phyloP scores from a whole-genome alignment of 768 basidiomycete genomes.

The Amylocystis lapponica region DNA sequence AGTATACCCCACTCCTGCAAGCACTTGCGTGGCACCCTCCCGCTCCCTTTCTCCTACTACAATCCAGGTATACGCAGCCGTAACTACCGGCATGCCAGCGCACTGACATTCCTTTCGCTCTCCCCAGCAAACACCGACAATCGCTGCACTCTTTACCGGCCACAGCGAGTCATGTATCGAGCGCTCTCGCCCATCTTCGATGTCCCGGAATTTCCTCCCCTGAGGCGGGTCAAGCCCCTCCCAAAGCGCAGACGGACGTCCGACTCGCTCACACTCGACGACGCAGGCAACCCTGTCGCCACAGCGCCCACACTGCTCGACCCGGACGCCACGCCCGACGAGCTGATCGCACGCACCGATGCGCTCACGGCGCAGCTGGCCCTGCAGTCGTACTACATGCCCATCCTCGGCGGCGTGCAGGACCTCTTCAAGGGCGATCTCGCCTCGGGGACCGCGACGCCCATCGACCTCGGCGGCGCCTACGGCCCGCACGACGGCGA shows the following conservation, averaged over 20 bases:
- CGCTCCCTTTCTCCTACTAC: too few relatives aligned
- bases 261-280: conserved; percentile 16
- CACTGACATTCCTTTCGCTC: background rate
- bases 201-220: conserved; percentile 53
- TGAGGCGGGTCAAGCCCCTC: conserved; percentile 69
- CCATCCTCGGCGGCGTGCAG: conserved; percentile 45
- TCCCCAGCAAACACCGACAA: background rate
- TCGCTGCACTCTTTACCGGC: background rate
- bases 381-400: conserved; percentile 59
- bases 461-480: conserved; percentile 21
- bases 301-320: conserved; percentile 26
- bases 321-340: conserved; percentile 46
- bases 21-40: conserved; percentile 2
- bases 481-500: conserved; percentile 23
- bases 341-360: conserved; percentile 53
- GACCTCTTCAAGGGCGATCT: conserved; percentile 31
- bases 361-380: conserved; percentile 53
- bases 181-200: conserved; percentile 57
- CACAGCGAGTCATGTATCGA: conserved; percentile 41
- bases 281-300: conserved; percentile 1
- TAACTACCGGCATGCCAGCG: too few relatives aligned
- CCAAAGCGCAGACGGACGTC: conserved; percentile 69
- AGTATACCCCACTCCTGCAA: conserved; percentile 1
- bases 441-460: conserved; percentile 10
- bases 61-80: too few relatives aligned